Evolutionary conservation across 768 basidiomycete genomes (phyloP), one percentile per base, ranked within the genome.

Genomic region (Daedaleopsis sinensis): DNA sequence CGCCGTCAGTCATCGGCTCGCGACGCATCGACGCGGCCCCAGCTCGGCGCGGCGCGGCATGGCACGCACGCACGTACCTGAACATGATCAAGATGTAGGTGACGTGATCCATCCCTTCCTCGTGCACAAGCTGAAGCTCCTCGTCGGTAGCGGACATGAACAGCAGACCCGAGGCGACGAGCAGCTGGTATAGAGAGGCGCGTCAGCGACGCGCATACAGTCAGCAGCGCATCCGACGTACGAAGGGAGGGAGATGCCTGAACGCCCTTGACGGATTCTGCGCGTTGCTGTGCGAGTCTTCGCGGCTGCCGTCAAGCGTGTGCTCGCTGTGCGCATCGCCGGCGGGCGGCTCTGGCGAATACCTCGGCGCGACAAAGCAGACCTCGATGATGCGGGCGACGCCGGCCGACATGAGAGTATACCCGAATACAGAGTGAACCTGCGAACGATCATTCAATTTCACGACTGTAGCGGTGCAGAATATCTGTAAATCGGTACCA

Each of bases 131-230:
- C 24, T 81, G 68, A 32, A 96, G 77, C 72, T 96, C 93, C 76
- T 98, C 95, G 71, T 98, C 94, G 0, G 96, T 97, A 0, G 89
- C 96, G 15, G 90, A 91, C 86, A 96, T 93, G 79, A 98, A 97
- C 18, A 94, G 75, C 2, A 94, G 73, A 7, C 90, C 91, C 56
- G 90, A 82, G 18, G 88, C 77, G 15, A 90, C 82, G 35, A 94
- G 84, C 11, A 93, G 73, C 91, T 93, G 56, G 7, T 32, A 32
- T 7, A 32, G 9, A 11, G n/a, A 47, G 16, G 18, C 27, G 16
- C 5, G 16, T 32, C 59, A 54, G 52, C 19, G 27, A 32, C 9
- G 10, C n/a, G n/a, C 21, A 23, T 27, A 37, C 19, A 23, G 55
- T 15, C 16, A 36, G 35, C 44, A 47, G 58, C 61, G 13, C 7